Evolutionary conservation across 1,284 basidiomycete genomes (phyloP).

Genomic region (Anthracocystis panici-leucophaei): DNA sequence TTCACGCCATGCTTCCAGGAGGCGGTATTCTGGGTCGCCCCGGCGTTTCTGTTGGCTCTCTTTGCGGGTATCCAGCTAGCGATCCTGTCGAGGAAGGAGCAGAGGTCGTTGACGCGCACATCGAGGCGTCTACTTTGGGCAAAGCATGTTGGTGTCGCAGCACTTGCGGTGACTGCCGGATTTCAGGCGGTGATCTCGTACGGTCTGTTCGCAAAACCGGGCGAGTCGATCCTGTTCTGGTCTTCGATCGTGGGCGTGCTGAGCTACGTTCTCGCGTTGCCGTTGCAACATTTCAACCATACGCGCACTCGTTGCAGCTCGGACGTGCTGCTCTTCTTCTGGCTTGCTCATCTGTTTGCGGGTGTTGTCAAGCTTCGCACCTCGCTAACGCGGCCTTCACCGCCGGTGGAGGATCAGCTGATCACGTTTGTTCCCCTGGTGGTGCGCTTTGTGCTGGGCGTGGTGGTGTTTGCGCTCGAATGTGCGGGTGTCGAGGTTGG

Average conservation of each 20-base stretch:
- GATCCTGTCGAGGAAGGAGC: slow-evolving; percentile 23
- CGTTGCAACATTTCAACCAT: slow-evolving; percentile 76
- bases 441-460: slow-evolving; percentile 49
- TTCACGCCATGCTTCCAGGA: slow-evolving; percentile 86
- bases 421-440: slow-evolving; percentile 54
- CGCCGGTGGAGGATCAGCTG: slow-evolving; percentile 43
- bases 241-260: slow-evolving; percentile 27
- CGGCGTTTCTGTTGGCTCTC: slow-evolving; percentile 55
- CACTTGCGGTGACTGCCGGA: slow-evolving; percentile 76
- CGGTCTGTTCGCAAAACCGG: slow-evolving; percentile 41
- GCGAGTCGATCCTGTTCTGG: slow-evolving; percentile 49
- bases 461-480: slow-evolving; percentile 60
- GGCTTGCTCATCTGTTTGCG: slow-evolving; percentile 78
- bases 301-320: slow-evolving; percentile 82
- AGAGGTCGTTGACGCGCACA: slow-evolving; percentile 25
- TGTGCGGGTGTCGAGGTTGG: slow-evolving; percentile 59
- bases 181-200: slow-evolving; percentile 70
- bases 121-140: slow-evolving; percentile 52
- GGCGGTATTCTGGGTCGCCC: slow-evolving; percentile 66
- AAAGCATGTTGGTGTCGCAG: slow-evolving; percentile 72
- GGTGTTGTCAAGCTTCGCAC: slow-evolving; percentile 74
- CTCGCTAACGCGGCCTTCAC: slow-evolving; percentile 43
- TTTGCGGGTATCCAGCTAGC: slow-evolving; percentile 45
- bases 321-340: slow-evolving; percentile 82
- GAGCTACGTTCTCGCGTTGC: slow-evolving; percentile 63